Evolutionary conservation across 352 stramenopile genomes (phyloP).

Genomic region (Pythium rishiriense): DNA sequence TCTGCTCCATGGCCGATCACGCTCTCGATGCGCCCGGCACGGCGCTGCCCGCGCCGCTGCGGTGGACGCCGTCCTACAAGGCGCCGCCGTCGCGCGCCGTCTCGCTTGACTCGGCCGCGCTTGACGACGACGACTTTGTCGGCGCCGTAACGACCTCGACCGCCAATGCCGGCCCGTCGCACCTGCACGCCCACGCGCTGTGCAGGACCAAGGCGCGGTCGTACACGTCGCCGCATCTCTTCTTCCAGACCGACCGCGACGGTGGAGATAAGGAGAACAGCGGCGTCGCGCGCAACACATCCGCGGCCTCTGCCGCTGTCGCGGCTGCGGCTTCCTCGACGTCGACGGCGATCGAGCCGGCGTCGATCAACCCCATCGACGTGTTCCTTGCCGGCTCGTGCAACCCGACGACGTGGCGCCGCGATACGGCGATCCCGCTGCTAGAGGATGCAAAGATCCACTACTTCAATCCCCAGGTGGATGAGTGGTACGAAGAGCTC

Average conservation of each 20-base stretch:
- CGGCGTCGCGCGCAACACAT: conserved; percentile 14
- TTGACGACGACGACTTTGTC: conserved; percentile 16
- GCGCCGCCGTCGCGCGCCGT: conserved; percentile 24
- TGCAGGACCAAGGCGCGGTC: conserved; percentile 46
- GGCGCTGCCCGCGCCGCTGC: conserved; percentile 7
- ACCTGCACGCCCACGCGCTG: conserved; percentile 44
- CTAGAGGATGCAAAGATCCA: conserved; percentile 63
- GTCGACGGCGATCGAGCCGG: conserved; percentile 14
- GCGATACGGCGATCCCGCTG: conserved; percentile 73
- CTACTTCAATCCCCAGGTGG: conserved; percentile 90
- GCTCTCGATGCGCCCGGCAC: not conserved
- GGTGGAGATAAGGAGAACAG: conserved; percentile 23
- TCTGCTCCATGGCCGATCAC: conserved; percentile 1
- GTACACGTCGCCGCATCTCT: conserved; percentile 69
- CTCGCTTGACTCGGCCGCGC: conserved; percentile 27
- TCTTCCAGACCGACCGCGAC: conserved; percentile 18
- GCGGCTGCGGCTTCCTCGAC: not conserved
- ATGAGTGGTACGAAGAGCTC: conserved; percentile 87
- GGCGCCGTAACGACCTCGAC: not conserved
- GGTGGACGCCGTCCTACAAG: conserved; percentile 22
- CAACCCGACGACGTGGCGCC: conserved; percentile 88
- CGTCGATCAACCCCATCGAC: conserved; percentile 40
- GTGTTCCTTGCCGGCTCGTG: conserved; percentile 87
- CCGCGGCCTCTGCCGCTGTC: not conserved
- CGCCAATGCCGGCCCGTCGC: not conserved